Evolutionary conservation across 257 asterid species (phyloP).

Genomic region (Lithospermum erythrorhizon): DNA sequence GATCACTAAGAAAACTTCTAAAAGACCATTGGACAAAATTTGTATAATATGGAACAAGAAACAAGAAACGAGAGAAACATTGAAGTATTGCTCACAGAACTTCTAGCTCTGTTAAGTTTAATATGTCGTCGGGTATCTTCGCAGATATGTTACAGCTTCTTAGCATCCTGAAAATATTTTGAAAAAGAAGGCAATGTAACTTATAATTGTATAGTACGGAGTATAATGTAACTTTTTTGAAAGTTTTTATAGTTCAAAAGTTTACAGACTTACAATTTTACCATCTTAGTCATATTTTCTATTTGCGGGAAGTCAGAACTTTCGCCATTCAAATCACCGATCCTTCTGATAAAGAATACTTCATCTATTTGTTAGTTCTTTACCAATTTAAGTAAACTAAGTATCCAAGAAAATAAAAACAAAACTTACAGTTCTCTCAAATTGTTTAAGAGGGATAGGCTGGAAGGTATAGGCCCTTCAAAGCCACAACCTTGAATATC

Average conservation of each 20-base stretch:
- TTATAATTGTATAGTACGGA: too few species aligned
- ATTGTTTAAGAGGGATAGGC: constrained; percentile 1
- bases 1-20: too few species aligned
- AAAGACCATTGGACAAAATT: too few species aligned
- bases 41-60: too few species aligned
- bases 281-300: constrained; percentile 25
- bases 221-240: neutral
- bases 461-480: constrained; percentile 44
- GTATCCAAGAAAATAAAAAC: neutral
- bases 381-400: neutral
- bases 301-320: constrained; percentile 37
- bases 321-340: constrained; percentile 25
- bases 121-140: constrained; percentile 25
- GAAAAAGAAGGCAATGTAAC: neutral
- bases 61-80: too few species aligned
- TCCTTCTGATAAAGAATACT: constrained; percentile 3
- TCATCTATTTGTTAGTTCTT: neutral
- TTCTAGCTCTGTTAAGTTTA: constrained; percentile 13
- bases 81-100: constrained; percentile 20
- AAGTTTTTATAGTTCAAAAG: neutral
- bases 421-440: neutral
- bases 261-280: constrained; percentile 28
- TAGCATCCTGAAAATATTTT: constrained; percentile 35
- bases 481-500: constrained; percentile 2
- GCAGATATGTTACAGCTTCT: constrained; percentile 55